Base-by-base conservation (phyloP, 768 basidiomycete genomes). In the Boletus speciosus region DNA sequence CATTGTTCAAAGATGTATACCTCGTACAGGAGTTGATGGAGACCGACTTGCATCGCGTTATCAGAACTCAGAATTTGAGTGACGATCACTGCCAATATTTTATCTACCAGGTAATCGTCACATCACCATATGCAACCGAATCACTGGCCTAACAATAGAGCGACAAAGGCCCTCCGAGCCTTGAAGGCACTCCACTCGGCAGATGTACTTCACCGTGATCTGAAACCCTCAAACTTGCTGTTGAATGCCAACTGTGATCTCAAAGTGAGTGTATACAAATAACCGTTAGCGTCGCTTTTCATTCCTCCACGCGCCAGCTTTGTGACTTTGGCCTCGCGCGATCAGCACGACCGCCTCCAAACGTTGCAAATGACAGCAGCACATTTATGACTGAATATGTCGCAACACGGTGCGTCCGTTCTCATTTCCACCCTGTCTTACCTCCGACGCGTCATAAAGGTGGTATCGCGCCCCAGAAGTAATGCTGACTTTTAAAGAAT, bases 391-490 rank as follows among this genome's bases (percentile, higher is more conserved):
- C 88, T 8, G 92, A 96, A 81, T 98, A 98, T 61, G 95, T 98
- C 23, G 94, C 95, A 1, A 98, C 96, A 14, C 79, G 95, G 81
- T 94, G 54, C 47, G 71, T 52, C 19, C 12, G 35, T 44, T 21
- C 8, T 4, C 21, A 3, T 46, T 37, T 43, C 32, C 27, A 10
- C 27, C 4, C 3, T 31, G 21, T 27, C 37, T 38, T 40, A 9
- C 34, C 25, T 42, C 51, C 56, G 41, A 58, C 49, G 27, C 44
- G 52, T 38, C 41, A 37, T 25, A 11, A 47, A 86, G 93, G 65
- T 98, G 96, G 96, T 98, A 98, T 68, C 85, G 96, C 31, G 96
- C 96, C 0, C 96, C 96, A 0, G 96, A 98, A 69, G 91, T 98
- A 57, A 98, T 98, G 96, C 80, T 98, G 35, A 96, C 93, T 0